These are phyloP conservation scores for Penicillium brevicompactum DNA, from an alignment of 2,329 filamentous ascomycete species.

Conservation along the genomic window DNA sequence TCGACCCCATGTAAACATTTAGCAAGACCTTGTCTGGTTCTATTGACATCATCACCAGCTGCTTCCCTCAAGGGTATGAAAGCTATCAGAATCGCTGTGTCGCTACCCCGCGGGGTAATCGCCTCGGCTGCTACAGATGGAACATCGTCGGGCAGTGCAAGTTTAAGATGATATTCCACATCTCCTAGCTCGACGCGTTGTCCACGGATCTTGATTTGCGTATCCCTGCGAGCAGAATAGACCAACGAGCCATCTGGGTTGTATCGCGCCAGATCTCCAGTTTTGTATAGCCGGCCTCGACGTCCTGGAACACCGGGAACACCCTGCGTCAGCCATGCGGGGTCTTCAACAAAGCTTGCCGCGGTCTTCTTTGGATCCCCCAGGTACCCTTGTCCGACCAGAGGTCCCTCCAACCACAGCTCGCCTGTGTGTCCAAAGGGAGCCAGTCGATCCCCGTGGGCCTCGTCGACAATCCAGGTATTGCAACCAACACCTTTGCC, in stretches of 20 bases:
- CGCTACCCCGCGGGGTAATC: neutral
- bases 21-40: neutral
- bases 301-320: constrained; percentile 24
- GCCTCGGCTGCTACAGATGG: neutral
- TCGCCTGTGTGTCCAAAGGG: neutral
- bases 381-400: neutral
- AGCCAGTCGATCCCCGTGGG: neutral
- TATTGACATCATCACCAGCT: neutral
- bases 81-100: neutral
- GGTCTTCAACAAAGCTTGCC: neutral
- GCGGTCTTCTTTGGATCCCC: neutral
- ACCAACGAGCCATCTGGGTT: constrained; percentile 72
- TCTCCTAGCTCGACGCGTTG: constrained; percentile 66
- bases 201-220: constrained; percentile 66
- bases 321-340: constrained; percentile 59
- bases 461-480: neutral
- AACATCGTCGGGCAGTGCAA: neutral
- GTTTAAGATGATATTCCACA: neutral
- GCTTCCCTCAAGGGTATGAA: neutral
- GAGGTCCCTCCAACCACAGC: neutral
- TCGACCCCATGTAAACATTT: neutral
- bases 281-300: constrained; percentile 10
- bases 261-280: constrained; percentile 42
- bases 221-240: constrained; percentile 61
- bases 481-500: neutral